phyloP scores from a whole-genome alignment of 176 grass and related monocot genomes.

The Rhipidocladum racemiflorum region DNA sequence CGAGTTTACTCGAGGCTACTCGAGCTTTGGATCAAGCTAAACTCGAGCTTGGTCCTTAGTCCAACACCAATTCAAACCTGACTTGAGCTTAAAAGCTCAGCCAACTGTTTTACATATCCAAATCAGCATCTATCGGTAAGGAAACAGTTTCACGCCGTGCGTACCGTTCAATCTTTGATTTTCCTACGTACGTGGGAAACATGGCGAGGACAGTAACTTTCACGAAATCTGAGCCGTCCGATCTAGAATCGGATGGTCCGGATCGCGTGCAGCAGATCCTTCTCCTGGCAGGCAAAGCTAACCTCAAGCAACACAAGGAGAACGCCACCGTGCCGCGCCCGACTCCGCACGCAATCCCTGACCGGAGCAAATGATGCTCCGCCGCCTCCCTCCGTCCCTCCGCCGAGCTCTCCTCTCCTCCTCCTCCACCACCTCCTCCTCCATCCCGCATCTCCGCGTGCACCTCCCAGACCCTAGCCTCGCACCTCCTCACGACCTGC shows the following conservation, averaged over 20 bases:
- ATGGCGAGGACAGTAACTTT: background rate
- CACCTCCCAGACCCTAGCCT: background rate
- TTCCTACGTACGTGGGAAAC: background rate
- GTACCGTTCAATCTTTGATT: background rate
- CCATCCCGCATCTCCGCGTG: background rate
- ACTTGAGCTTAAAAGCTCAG: too few relatives aligned
- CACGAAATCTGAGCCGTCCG: background rate
- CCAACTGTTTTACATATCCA: too few relatives aligned
- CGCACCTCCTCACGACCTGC: background rate
- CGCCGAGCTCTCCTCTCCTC: slow-evolving; percentile 19
- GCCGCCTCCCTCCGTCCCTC: slow-evolving; percentile 27
- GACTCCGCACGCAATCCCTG: background rate
- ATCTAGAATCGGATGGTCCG: background rate
- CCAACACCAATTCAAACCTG: too few relatives aligned
- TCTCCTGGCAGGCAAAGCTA: too few relatives aligned
- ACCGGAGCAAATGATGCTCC: slow-evolving; percentile 32
- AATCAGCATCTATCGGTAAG: too few relatives aligned
- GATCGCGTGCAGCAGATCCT: background rate
- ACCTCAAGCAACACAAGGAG: background rate
- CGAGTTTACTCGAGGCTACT: too few relatives aligned
- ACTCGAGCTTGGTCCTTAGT: too few relatives aligned
- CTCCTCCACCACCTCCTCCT: background rate
- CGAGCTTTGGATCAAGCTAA: too few relatives aligned
- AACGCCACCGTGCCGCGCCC: background rate
- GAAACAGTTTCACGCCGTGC: too few relatives aligned